Base-by-base conservation (phyloP, 1,284 basidiomycete genomes). In the Malassezia sp. region DNA sequence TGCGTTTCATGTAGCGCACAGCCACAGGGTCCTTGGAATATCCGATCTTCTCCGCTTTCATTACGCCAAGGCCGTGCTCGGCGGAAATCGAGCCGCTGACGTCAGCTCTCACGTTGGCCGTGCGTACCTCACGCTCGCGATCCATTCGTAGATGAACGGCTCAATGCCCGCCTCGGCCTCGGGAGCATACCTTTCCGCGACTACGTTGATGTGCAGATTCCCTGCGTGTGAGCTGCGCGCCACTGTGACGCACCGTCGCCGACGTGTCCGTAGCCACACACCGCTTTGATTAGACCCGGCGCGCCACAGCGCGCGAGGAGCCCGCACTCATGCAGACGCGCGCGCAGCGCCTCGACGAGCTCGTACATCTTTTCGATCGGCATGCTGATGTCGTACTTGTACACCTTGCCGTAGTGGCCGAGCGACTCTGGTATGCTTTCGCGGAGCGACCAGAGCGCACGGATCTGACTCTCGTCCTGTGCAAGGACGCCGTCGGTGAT, bases 371-470 rank as follows among this genome's bases (percentile, higher is more conserved):
- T 79, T 17, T 79, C 76, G 4, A 93, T 77, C 2, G 91, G 91
- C 26, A 97, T 80, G 15, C 86, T 90, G 31, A 99, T 79, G 65
- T 97, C 93, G 72, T 97, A 97, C 75, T 99, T 99, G 77, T 93
- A 97, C 5, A 84, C 82, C 59, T 87, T 87, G 35, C 93, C 93
- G 67, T 87, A 82, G 71, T 96, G 96, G 21, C 85, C 85, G 2
- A 86, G 80, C 1, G 90, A 85, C 71, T 97, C 93, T 2, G 93
- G 83, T 18, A 97, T 78, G 30, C 83, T 81, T 73, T 99, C 93
- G n/a, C 93, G 83, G 14, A 97, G 76, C 1, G 82, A 80, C 93
- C 93, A 97, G 2, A 97, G 73, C 0, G 83, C 82, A 1, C 82
- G 78, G 59, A 95, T 85, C 68, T 99, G 93, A 0, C 83, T 80